Base-by-base conservation (phyloP, 306 rosid genomes). In the Biancaea sappan region DNA sequence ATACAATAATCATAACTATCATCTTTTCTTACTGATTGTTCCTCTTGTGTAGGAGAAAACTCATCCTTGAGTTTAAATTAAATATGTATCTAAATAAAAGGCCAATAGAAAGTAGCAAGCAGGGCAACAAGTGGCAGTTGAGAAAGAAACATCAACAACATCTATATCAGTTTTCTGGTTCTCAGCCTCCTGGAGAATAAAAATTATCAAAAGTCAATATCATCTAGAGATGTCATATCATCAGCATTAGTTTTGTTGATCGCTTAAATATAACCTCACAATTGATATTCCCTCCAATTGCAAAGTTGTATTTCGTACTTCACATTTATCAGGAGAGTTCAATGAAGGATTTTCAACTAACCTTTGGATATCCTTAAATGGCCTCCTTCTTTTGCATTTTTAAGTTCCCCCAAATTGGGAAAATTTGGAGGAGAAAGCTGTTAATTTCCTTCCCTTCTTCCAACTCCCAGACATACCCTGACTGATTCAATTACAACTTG, bases 1-100 rank as follows among this genome's bases (percentile, higher is more conserved):
- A 72, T 73, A 10, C 29, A 24, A 15, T 9, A 69, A 21, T 37
- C 54, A 38, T 38, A 25, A 24, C 37, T 26, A 40, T 15, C 22
- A 71, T 11, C 40, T 22, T 3, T 21, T 37, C 48, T 19, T 19
- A 69, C 26, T 71, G 14, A 38, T 53, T 9, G 1, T 15, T 37
- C 53, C 46, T 51, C 40, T 53, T 63, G 15, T 21, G 75, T 21
- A 19, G 64, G 15, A 52, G 51, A 70, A 69, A 19, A 53, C 75
- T 54, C 75, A 25, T 54, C 56, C 65, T 37, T 24, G 10, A 70
- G 18, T 46, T 14, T 52, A 35, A 34, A 24, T 28, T 40, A n/a
- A n/a, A n/a, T n/a, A n/a, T n/a, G n/a, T n/a, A n/a, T n/a, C n/a
- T n/a, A n/a, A n/a, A 4, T 43, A 19, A 69, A 68, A 47, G 44